Base-by-base conservation (phyloP, 345 rosid species). In the Arabidopsis suecica region DNA sequence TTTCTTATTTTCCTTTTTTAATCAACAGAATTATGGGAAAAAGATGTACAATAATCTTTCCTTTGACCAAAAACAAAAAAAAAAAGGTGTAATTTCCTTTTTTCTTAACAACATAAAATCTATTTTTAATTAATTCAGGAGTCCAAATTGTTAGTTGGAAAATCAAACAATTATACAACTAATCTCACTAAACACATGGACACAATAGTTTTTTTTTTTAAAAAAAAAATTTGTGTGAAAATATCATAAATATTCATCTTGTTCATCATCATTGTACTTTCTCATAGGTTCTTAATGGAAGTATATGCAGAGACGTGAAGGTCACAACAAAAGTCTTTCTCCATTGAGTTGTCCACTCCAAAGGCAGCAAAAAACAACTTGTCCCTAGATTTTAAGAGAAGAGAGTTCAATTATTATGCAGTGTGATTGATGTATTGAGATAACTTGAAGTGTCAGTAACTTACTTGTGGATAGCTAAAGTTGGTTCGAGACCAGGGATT, bases 281-380 rank as follows among this genome's bases (percentile, higher is more conserved):
- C 74, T 88, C 76, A 91, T 74, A 91, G 7, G 11, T 58, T 81
- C 76, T 83, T 80, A 33, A 86, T 44, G 30, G 82, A 81, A 5
- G 77, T 50, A 69, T 89, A 91, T 18, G 91, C 93, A 41, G 91
- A 88, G 75, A 86, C 60, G 61, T 89, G 93, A 74, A 85, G 20
- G 40, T 91, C 86, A 58, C 51, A 74, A 23, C 72, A 74, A 44
- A 66, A 88, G 80, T 91, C 93, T 77, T 75, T 77, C 8, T 63
- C 72, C 97, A 89, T 91, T 72, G 87, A 79, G 67, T 56, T 72
- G 59, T 88, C 86, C 61, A 85, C 78, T 50, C 89, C 95, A 77
- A 14, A 79, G 33, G 97, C 86, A 79, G 91, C 72, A 30, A 86
- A 80, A 77, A 73, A 74, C 81, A 91, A 69, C 69, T 91, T 91